Base-by-base conservation (phyloP, 257 asterid genomes). In the Eucommia ulmoides region DNA sequence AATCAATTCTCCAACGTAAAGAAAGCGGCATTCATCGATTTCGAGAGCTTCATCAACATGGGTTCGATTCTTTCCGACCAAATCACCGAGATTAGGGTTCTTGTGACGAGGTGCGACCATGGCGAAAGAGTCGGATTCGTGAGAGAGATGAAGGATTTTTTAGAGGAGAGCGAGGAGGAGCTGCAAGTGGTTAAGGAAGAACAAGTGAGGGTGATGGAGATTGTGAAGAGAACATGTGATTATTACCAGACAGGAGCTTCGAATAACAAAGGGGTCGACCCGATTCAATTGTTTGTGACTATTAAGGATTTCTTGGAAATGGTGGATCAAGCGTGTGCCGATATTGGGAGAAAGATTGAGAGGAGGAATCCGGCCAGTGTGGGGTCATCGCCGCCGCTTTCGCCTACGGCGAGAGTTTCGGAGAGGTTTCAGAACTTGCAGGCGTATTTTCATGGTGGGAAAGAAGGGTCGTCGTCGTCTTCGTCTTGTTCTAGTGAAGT, bases 121-220 rank as follows among this genome's bases (percentile, higher is more conserved):
- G 22, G 57, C 1, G 79, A 66, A 60, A 51, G 54, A 44, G 81
- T 69, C 21, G 67, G 69, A 52, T 88, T 83, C 19, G 29, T 58
- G 44, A 60, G 14, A 20, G 83, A 72, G 57, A 87, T 79, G 79
- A 78, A 66, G 56, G 84, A 74, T 53, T 83, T 88, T 54, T 29
- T 81, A 23, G 95, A 83, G 65, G 86, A 78, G 38, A 81, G 92
- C 51, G 66, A 66, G n/a, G 82, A 66, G 46, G 95, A 88, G 55
- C 76, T 88, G 33, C 56, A 55, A 61, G 84, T 81, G 29, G 80
- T 83, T 50, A 63, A 80, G 21, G 93, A 81, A 41, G 88, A 88
- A 57, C 82, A 88, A 66, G 52, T 51, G 35, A 74, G 94, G 58
- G 83, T 88, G 20, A 56, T 75, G 67, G 92, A 81, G 48, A 51